Conservation (phyloP, 2,329 filamentous ascomycete species). For the Microcyclospora pomicola region DNA sequence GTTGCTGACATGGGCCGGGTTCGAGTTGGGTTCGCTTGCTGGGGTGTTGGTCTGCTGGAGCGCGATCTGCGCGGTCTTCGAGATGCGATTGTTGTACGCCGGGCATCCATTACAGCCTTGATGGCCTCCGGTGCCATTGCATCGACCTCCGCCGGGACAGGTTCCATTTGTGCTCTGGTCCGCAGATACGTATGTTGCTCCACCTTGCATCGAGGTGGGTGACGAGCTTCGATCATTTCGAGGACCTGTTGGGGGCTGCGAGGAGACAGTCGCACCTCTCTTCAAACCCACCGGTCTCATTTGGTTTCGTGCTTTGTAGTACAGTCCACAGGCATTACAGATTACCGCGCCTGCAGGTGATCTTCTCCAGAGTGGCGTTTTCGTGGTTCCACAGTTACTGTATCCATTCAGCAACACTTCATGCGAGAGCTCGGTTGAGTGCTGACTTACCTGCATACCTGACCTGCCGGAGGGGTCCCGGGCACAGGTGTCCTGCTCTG, state of each 20-base stretch:
- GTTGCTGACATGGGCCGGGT: not conserved
- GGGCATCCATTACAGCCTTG: constrained; percentile 92
- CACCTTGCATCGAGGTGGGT: constrained; percentile 23
- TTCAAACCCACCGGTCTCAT: constrained; percentile 83
- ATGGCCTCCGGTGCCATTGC: constrained; percentile 90
- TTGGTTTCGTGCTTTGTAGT: constrained; percentile 85
- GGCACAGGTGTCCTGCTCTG: not conserved
- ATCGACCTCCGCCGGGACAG: constrained; percentile 85
- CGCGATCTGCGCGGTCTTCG: constrained; percentile 66
- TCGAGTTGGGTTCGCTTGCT: not conserved
- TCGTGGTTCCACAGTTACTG: constrained; percentile 90
- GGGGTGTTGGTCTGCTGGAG: constrained; percentile 28
- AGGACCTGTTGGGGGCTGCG: constrained; percentile 18
- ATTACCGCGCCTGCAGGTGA: constrained; percentile 89
- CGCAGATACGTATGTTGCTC: constrained; percentile 61
- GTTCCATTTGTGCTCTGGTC: constrained; percentile 69
- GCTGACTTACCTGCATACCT: constrained; percentile 54
- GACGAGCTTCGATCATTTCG: constrained; percentile 27
- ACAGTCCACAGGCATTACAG: constrained; percentile 93
- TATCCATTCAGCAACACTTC: constrained; percentile 6
- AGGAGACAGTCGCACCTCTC: constrained; percentile 42
- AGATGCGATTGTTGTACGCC: constrained; percentile 91
- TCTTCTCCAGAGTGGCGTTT: constrained; percentile 86
- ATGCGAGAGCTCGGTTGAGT: not conserved
- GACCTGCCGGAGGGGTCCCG: constrained; percentile 40